phyloP scores from a whole-genome alignment of 257 asterid species.

The Solanum lignicaule region DNA sequence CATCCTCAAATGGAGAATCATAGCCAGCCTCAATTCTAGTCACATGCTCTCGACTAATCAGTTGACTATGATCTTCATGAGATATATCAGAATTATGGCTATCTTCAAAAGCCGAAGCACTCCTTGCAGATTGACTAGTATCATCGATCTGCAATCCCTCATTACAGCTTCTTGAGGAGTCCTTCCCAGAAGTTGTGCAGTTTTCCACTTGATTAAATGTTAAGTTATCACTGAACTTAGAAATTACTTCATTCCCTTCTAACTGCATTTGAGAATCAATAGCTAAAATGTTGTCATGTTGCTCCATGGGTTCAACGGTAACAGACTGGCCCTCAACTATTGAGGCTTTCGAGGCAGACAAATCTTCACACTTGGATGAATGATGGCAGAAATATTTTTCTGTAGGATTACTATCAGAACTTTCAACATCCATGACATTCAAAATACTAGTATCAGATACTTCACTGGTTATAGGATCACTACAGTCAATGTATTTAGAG shows the following conservation, averaged over 20 bases:
- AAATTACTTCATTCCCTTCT: not conserved
- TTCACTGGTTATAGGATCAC: conserved; percentile 14
- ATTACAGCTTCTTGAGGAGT: conserved; percentile 23
- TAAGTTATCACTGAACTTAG: conserved; percentile 15
- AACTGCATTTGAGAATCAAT: conserved; percentile 8
- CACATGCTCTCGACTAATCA: conserved; percentile 14
- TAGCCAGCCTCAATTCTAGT: conserved; percentile 37
- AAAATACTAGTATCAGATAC: conserved; percentile 22
- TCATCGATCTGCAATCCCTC: conserved; percentile 19
- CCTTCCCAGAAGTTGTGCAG: conserved; percentile 6
- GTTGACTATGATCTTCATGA: conserved; percentile 20
- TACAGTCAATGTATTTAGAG: not conserved
- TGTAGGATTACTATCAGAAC: conserved; percentile 11
- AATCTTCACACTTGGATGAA: conserved; percentile 12
- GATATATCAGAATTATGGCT: conserved; percentile 25
- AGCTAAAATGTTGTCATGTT: conserved; percentile 10
- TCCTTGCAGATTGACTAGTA: conserved; percentile 19
- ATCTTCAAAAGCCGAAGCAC: conserved; percentile 17
- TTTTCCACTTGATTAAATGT: conserved; percentile 10
- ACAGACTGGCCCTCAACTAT: conserved; percentile 16
- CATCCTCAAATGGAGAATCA: conserved; percentile 91
- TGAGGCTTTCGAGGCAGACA: conserved; percentile 23
- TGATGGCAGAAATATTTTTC: conserved; percentile 2
- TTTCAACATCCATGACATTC: conserved; percentile 12
- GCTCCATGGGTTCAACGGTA: conserved; percentile 14